Conservation (phyloP, 164 flowering plant species). For the Chimonanthus salicifolius region DNA sequence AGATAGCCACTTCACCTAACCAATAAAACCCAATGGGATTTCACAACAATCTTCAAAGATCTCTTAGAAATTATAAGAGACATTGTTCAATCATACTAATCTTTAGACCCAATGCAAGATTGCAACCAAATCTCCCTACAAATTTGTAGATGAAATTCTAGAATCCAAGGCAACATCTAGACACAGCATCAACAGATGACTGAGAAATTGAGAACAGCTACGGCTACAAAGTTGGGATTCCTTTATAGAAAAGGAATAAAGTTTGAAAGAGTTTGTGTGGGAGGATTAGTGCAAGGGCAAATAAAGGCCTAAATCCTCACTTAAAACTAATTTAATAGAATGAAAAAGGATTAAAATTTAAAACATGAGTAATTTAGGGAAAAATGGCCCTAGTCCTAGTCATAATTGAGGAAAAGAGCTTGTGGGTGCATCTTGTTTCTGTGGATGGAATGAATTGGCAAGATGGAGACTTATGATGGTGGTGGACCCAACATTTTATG, state of each 20-base stretch:
- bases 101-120: background rate
- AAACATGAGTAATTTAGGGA: background rate
- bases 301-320: background rate
- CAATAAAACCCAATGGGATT: conserved; percentile 2
- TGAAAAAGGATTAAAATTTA: background rate
- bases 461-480: background rate
- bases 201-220: background rate
- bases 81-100: background rate
- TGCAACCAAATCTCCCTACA: background rate
- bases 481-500: background rate
- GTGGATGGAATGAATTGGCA: background rate
- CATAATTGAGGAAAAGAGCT: too few relatives aligned
- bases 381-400: background rate
- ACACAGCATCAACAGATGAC: background rate
- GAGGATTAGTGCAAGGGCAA: background rate
- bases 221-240: background rate
- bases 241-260: too few relatives aligned
- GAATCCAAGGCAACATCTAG: background rate
- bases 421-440: background rate
- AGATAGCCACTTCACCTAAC: conserved; percentile 9
- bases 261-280: too few relatives aligned
- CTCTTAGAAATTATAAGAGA: background rate
- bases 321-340: background rate
- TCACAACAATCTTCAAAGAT: background rate
- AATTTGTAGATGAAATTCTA: too few relatives aligned